A percentile compares a stretch with the other conserved stretches of the same genome.
phyloP scores from a whole-genome alignment of 352 stramenopile genomes.

The Pythium phragmitis region DNA sequence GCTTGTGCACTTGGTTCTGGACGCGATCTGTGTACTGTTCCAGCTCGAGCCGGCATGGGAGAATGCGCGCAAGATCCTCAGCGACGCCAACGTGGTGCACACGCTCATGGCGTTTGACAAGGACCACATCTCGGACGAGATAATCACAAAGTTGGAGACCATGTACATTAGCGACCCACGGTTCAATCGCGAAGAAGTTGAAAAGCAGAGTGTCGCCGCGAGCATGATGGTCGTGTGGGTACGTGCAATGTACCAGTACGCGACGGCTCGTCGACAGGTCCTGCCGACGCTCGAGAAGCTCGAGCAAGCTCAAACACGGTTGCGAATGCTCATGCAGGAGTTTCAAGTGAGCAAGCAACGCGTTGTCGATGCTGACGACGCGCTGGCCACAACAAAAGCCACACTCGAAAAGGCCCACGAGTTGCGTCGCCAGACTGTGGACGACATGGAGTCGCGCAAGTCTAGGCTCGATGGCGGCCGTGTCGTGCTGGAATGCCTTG shows the following conservation, averaged over 20 bases:
- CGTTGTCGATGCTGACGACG: constrained; percentile 47
- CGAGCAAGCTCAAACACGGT: constrained; percentile 46
- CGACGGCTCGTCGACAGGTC: constrained; percentile 41
- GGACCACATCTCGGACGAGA: constrained; percentile 46
- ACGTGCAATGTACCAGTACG: constrained; percentile 66
- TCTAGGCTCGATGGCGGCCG: constrained; percentile 32
- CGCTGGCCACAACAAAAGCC: constrained; percentile 23
- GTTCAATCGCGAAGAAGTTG: constrained; percentile 67
- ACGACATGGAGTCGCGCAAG: constrained; percentile 41
- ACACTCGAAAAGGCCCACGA: constrained; percentile 29
- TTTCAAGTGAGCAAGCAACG: constrained; percentile 67
- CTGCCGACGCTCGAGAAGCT: constrained; percentile 69
- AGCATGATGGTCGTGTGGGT: constrained; percentile 82
- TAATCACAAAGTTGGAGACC: constrained; percentile 39
- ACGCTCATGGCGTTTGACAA: constrained; percentile 74
- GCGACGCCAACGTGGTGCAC: constrained; percentile 69
- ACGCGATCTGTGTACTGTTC: constrained; percentile 74
- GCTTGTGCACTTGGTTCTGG: constrained; percentile 68
- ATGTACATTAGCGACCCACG: constrained; percentile 53
- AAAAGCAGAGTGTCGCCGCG: constrained; percentile 73
- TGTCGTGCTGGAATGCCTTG: constrained; percentile 36
- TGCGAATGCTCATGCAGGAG: constrained; percentile 59
- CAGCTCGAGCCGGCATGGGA: constrained; percentile 71
- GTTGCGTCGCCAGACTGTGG: constrained; percentile 30
- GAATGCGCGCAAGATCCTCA: constrained; percentile 58